Percentiles rank a stretch among this genome's conserved stretches.
Evolutionary conservation across 306 rosid genomes (phyloP).

Genomic region (Herpetospermum pedunculosum): DNA sequence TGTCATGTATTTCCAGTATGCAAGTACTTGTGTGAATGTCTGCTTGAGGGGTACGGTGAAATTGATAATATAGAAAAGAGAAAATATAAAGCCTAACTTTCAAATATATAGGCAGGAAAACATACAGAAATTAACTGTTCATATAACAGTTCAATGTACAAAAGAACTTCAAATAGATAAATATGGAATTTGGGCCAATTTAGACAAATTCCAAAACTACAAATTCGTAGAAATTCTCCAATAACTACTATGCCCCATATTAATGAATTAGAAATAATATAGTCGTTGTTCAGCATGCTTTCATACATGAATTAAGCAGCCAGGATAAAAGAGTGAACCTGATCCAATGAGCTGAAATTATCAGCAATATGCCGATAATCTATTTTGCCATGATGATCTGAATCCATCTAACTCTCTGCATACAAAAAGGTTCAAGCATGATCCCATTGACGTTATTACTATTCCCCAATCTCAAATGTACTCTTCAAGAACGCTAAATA

Average conservation of each 20-base stretch:
- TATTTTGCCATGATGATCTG: slow-evolving; percentile 16
- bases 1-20: slow-evolving; percentile 7
- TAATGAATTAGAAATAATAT: background rate
- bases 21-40: slow-evolving; percentile 2
- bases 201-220: background rate
- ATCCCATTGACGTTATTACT: slow-evolving; percentile 19
- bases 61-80: background rate
- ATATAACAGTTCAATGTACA: background rate
- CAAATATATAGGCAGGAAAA: background rate
- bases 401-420: slow-evolving; percentile 16
- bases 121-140: background rate
- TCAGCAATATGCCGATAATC: slow-evolving; percentile 45
- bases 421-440: background rate
- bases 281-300: background rate
- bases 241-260: background rate
- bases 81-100: background rate
- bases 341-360: slow-evolving; percentile 66
- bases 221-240: background rate
- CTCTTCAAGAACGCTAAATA: slow-evolving; percentile 5
- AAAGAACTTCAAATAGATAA: background rate
- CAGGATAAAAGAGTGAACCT: slow-evolving; percentile 32
- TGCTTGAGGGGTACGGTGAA: background rate
- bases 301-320: background rate
- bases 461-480: slow-evolving; percentile 36
- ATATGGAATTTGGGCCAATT: background rate